A percentile compares a stretch with the other conserved stretches of the same genome.
phyloP scores from a whole-genome alignment of 2,329 filamentous ascomycete genomes.

The Exutisphaerella laricina region DNA sequence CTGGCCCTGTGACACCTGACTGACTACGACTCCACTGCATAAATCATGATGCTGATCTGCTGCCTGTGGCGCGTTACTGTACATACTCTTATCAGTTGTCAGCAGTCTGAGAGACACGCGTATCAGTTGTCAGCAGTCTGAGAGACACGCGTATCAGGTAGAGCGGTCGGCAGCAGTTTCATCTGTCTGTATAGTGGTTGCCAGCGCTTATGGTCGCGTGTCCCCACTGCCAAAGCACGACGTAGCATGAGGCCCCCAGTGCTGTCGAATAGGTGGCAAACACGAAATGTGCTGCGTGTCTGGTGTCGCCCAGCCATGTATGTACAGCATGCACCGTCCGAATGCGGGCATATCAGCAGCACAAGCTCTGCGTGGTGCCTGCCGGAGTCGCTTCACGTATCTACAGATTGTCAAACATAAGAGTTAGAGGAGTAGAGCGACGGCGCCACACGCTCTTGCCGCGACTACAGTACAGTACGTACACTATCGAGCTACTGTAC shows the following conservation, averaged over 20 bases:
- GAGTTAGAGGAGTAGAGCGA: no score
- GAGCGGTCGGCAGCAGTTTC: constrained; percentile 1
- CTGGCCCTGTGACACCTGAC: constrained; percentile 11
- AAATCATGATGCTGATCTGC: neutral
- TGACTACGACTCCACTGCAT: constrained; percentile 1
- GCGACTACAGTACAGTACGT: no score
- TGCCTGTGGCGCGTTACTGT: constrained; percentile 1
- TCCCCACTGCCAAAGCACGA: no score
- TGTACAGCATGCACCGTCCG: neutral
- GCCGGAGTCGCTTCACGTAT: no score
- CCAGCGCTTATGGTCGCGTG: neutral
- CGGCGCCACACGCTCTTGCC: no score
- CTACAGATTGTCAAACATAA: no score
- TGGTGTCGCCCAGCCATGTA: constrained; percentile 4
- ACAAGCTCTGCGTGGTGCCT: neutral
- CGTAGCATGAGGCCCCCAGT: no score
- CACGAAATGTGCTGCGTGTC: constrained; percentile 3
- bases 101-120: neutral
- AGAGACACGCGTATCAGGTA: constrained; percentile 5
- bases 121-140: neutral
- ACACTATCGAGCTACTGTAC: no score
- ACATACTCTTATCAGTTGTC: constrained; percentile 7
- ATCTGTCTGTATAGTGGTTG: neutral
- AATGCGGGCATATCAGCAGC: neutral
- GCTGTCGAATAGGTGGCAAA: constrained; percentile 1